A percentile compares a stretch with the other conserved stretches of the same genome.
phyloP scores from a whole-genome alignment of 176 grass and related monocot genomes.

The Aegilops tauschii region DNA sequence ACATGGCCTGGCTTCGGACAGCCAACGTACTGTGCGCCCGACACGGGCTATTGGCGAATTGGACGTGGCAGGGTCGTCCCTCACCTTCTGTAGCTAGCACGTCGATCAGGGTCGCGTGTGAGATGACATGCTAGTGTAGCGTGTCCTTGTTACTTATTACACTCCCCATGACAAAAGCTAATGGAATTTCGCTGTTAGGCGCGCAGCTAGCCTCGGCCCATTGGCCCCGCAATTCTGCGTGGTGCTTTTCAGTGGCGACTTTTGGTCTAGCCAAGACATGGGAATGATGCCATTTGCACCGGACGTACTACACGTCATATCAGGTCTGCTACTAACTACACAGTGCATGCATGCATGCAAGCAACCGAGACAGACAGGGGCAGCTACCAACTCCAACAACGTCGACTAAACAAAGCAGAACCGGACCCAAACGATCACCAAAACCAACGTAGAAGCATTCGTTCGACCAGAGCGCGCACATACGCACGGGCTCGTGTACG shows the following conservation, averaged over 20 bases:
- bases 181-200: neutral
- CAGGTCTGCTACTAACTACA: neutral
- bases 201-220: neutral
- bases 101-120: neutral
- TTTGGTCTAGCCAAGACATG: constrained; percentile 42
- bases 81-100: neutral
- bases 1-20: neutral
- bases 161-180: neutral
- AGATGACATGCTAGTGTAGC: neutral
- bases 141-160: neutral
- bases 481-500: neutral
- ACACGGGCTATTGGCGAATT: constrained; percentile 8
- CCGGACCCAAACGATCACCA: neutral
- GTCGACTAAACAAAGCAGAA: constrained; percentile 8
- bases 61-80: neutral
- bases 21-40: neutral
- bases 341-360: neutral
- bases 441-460: neutral
- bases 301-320: neutral
- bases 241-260: constrained; percentile 32
- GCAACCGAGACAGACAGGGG: constrained; percentile 2
- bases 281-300: constrained; percentile 34
- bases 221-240: constrained; percentile 6
- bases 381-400: constrained; percentile 31
- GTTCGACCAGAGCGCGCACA: neutral